Base-by-base conservation (phyloP, 257 asterid genomes). In the Penstemon davidsonii region DNA sequence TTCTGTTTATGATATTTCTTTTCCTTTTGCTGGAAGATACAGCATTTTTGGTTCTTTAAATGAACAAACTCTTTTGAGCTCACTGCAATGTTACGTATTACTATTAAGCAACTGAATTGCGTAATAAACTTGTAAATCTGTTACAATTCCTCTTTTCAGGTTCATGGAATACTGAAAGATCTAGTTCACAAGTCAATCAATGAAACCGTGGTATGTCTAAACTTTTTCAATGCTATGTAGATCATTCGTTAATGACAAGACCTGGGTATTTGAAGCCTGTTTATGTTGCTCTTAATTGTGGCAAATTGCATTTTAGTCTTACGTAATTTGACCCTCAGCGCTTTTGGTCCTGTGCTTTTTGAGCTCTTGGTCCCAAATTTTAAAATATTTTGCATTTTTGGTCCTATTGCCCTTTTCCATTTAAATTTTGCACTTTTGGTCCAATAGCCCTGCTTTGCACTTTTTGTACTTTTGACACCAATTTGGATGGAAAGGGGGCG, bases 131-230 rank as follows among this genome's bases (percentile, higher is more conserved):
- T 57, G 58, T 43, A 40, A 70, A 15, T 15, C 10, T 37, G n/a
- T 54, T 73, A 9, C 38, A 8, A 25, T 77, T 78, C 42, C 18
- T 55, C 39, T 55, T 74, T 74, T 76, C 80, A 88, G 96, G 96
- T 88, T 83, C 96, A 86, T 70, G 87, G 70, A 15, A 71, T 86
- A 57, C 77, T 88, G 75, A 88, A 82, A 88, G 96, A 88, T 6
- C 83, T 88, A 52, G 83, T 88, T 64, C 85, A 82, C 56, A 88
- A 86, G 88, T 79, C 96, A 6, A 84, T 88, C 42, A 74, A 68
- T 51, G 96, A 82, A 82, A 86, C 92, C 4, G 60, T 54, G 66
- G 90, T 78, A 74, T 73, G 85, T 69, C 38, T 59, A 18, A 8
- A 15, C 33, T 51, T 55, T 53, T 49, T 66, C 43, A 42, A 25